phyloP scores from a whole-genome alignment of 768 basidiomycete genomes.

The Panaeolus papilionaceus region DNA sequence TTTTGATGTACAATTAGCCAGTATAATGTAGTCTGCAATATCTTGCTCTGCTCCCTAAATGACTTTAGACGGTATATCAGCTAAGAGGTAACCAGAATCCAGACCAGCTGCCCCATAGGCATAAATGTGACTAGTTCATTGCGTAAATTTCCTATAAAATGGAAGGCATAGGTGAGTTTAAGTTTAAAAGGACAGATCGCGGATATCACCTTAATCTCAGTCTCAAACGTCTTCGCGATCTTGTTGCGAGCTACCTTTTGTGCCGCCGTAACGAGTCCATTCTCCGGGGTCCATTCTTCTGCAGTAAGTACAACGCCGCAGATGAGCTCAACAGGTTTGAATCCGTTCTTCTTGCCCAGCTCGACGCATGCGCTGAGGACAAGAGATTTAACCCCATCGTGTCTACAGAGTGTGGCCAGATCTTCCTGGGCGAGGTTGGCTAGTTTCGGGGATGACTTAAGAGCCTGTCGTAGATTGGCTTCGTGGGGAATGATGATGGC shows the following conservation, averaged over 20 bases:
- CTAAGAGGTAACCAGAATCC: too few relatives aligned
- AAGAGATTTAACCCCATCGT: constrained; percentile 41
- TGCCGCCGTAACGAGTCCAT: constrained; percentile 85
- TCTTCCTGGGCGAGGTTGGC: constrained; percentile 24
- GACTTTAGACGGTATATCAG: too few relatives aligned
- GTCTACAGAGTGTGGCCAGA: constrained; percentile 18
- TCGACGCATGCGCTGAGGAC: constrained; percentile 80
- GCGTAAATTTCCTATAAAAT: neutral
- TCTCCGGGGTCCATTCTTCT: constrained; percentile 94
- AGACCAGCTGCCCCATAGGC: neutral
- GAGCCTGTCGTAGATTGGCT: constrained; percentile 63
- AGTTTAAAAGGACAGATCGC: neutral
- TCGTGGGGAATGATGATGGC: constrained; percentile 88
- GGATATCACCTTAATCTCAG: constrained; percentile 61
- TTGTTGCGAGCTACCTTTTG: constrained; percentile 86
- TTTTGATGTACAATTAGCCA: neutral
- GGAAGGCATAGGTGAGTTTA: neutral
- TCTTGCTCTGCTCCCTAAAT: too few relatives aligned
- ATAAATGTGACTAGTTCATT: neutral
- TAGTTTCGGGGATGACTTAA: constrained; percentile 32
- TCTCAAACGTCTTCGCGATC: constrained; percentile 69
- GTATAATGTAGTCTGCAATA: neutral
- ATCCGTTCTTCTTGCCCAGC: constrained; percentile 81
- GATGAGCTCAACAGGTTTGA: constrained; percentile 81
- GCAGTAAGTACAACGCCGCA: constrained; percentile 78